Evolutionary conservation across 164 flowering plant species (phyloP), one percentile per base, ranked within the genome.

Genomic region (Piper longum): DNA sequence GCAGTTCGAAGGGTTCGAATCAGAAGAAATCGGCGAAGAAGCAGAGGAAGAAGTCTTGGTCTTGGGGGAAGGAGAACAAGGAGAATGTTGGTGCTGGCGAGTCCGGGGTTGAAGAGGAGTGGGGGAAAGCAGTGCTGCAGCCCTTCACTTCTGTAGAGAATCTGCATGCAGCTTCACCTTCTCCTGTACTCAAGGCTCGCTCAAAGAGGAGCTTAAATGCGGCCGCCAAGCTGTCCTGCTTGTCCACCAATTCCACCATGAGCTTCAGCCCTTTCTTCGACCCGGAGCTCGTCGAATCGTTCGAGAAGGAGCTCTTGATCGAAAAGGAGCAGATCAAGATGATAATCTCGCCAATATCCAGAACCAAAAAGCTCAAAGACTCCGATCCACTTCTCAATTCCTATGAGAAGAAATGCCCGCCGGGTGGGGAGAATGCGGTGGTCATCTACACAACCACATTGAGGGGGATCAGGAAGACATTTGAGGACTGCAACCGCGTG

Each of bases 391-490:
- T 80, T 7, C 83, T 92, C 0, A 62, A 76, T 5, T 41, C 17
- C 17, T 89, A 76, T 65, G 76, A 74, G 70, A 64, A 71, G 64
- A 85, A 74, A 41, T 86, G 93, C 65, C 98, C 98, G 1, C 89
- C 88, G 0, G 91, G 95, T 0, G 91, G 96, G 0, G 86, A 81
- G 65, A 81, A 82, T 52, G 64, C 81, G 1, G 92, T 93, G 0
- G 82, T 93, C 5, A 74, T 93, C 3, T 93, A 88, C 85, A 88
- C 96, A 2, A 93, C 98, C 0, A 88, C 98, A 3, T 66, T 90
- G 77, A 73, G 98, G 66, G 97, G 98, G 36, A 86, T 93, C 42
- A 70, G 98, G 69, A 90, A 88, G 71, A 93, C 98, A 0, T 93
- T 86, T 40, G 98, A 93, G 79, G 96, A 88, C 19, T 93, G 98